These are phyloP conservation scores for Trichosporon sp. DNA, from an alignment of 1,284 basidiomycete genomes.

Conservation along the genomic window DNA sequence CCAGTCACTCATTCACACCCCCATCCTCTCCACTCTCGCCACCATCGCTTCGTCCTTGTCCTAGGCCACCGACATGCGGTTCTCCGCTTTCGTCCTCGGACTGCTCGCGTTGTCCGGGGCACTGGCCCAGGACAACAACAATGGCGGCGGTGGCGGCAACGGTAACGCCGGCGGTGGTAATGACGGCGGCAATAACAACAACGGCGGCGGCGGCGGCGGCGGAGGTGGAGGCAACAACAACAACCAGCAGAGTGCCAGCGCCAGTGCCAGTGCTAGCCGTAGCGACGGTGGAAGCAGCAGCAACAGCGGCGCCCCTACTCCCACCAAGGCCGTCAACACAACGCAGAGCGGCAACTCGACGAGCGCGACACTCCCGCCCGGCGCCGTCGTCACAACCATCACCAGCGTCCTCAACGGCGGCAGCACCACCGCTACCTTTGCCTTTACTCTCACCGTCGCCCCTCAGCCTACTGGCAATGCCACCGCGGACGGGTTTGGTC, in stretches of 20 bases:
- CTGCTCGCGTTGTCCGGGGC: neutral
- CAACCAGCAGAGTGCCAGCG: neutral
- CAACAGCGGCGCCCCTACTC: slow-evolving; percentile 3
- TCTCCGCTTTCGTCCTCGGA: slow-evolving; percentile 3
- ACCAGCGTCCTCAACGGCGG: slow-evolving; percentile 29
- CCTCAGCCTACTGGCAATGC: slow-evolving; percentile 1
- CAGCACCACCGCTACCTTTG: slow-evolving; percentile 26
- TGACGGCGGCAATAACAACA: neutral
- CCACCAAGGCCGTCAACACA: neutral
- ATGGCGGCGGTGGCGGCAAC: neutral
- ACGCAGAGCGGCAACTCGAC: neutral
- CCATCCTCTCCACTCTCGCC: neutral
- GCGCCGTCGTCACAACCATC: slow-evolving; percentile 26
- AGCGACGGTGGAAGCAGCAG: neutral
- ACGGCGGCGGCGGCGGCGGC: neutral
- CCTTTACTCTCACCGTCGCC: slow-evolving; percentile 36
- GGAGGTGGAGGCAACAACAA: slow-evolving; percentile 1
- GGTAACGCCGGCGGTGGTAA: neutral
- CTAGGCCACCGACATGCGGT: slow-evolving; percentile 5
- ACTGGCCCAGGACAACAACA: slow-evolving; percentile 9
- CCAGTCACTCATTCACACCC: neutral
- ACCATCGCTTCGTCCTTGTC: neutral
- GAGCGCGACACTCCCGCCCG: neutral
- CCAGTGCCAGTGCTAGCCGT: neutral
- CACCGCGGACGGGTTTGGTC: slow-evolving; percentile 1